These are phyloP conservation scores for Volvariella volvacea DNA, from an alignment of 1,284 basidiomycete genomes.

Conservation along the genomic window DNA sequence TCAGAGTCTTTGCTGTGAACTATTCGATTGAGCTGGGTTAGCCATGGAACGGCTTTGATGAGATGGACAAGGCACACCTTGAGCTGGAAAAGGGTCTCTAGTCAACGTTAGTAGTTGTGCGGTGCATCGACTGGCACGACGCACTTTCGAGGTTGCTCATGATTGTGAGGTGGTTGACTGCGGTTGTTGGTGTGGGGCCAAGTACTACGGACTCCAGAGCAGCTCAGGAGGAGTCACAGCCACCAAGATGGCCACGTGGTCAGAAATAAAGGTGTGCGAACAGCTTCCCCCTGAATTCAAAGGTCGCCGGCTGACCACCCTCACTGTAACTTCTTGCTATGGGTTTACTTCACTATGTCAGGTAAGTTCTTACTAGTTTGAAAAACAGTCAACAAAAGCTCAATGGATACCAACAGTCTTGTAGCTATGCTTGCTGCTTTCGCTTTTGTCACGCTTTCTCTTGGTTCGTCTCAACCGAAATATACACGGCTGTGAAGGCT, in stretches of 20 bases:
- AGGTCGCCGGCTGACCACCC: not conserved
- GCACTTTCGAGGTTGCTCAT: conserved; percentile 92
- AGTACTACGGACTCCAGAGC: no score
- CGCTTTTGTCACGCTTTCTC: conserved; percentile 72
- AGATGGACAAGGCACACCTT: conserved; percentile 48
- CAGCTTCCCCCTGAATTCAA: not conserved
- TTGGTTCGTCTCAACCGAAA: conserved; percentile 42
- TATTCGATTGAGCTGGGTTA: conserved; percentile 25
- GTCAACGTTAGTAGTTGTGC: conserved; percentile 19
- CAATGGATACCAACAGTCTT: conserved; percentile 38
- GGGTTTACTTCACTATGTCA: conserved; percentile 46
- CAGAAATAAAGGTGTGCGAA: no score
- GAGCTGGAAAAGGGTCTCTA: conserved; percentile 93
- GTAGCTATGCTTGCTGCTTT: conserved; percentile 63
- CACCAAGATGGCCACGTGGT: conserved; percentile 8
- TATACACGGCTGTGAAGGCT: conserved; percentile 1
- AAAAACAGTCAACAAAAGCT: conserved; percentile 1
- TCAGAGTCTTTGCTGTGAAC: conserved; percentile 95
- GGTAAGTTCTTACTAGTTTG: conserved; percentile 24
- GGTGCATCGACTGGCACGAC: conserved; percentile 19
- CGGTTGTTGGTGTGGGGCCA: conserved; percentile 3
- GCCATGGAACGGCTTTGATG: conserved; percentile 2
- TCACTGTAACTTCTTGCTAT: conserved; percentile 19
- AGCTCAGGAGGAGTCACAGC: conserved; percentile 5
- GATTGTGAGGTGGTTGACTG: conserved; percentile 13